Conservation (phyloP, 306 rosid species). For the Glycyrrhiza uralensis region DNA sequence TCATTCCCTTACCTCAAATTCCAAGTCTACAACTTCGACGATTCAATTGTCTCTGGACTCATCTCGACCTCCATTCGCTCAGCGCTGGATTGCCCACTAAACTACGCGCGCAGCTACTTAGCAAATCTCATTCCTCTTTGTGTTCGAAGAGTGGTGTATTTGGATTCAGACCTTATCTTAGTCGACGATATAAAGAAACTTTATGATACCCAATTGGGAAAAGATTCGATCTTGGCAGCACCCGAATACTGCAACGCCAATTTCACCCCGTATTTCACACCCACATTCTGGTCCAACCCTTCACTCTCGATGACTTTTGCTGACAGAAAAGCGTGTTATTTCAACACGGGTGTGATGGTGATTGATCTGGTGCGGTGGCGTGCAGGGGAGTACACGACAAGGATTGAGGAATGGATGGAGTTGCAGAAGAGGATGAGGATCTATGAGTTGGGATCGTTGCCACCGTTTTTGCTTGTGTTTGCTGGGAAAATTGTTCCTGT, state of each 20-base stretch:
- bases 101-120: conserved; percentile 81
- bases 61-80: conserved; percentile 93
- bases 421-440: conserved; percentile 81
- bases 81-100: conserved; percentile 86
- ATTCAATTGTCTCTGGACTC: conserved; percentile 51
- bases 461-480: conserved; percentile 79
- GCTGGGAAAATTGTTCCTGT: conserved; percentile 77
- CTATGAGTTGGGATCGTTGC: conserved; percentile 78
- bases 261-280: conserved; percentile 76
- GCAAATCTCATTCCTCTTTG: conserved; percentile 62
- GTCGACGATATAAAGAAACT: conserved; percentile 91
- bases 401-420: conserved; percentile 98
- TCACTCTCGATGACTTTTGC: conserved; percentile 64
- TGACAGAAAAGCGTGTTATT: conserved; percentile 63
- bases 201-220: conserved; percentile 42
- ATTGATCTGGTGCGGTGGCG: conserved; percentile 85
- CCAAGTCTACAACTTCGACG: conserved; percentile 61
- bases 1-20: conserved; percentile 85
- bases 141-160: conserved; percentile 72
- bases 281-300: conserved; percentile 82
- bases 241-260: conserved; percentile 97
- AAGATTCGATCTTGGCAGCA: conserved; percentile 57
- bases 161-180: conserved; percentile 84
- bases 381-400: conserved; percentile 56
- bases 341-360: conserved; percentile 98